Percentiles rank a stretch among this genome's conserved stretches.
phyloP scores from a whole-genome alignment of 2,329 filamentous ascomycete species.

The Verticillium tricorpus region DNA sequence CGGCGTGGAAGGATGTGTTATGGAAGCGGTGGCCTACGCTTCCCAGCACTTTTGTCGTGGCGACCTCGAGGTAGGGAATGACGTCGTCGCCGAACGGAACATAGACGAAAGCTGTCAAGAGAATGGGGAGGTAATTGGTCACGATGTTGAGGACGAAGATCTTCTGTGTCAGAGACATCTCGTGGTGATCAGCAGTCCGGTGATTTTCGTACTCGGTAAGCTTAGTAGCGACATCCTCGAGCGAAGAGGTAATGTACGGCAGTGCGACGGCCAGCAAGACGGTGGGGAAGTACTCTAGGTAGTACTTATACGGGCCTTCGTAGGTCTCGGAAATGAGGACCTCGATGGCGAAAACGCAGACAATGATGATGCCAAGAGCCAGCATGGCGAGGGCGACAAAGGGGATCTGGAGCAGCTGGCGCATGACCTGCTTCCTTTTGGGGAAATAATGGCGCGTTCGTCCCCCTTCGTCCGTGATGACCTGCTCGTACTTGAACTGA shows the following conservation, averaged over 20 bases:
- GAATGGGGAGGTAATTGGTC: slow-evolving; percentile 71
- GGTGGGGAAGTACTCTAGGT: slow-evolving; percentile 68
- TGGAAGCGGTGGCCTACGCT: slow-evolving; percentile 45
- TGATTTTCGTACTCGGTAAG: slow-evolving; percentile 73
- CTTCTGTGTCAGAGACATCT: slow-evolving; percentile 68
- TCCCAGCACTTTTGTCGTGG: slow-evolving; percentile 44
- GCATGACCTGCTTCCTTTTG: slow-evolving; percentile 55
- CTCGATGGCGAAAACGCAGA: slow-evolving; percentile 67
- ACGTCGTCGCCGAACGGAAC: slow-evolving; percentile 67
- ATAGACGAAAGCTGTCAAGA: slow-evolving; percentile 75
- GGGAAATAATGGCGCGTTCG: slow-evolving; percentile 60
- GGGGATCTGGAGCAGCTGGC: slow-evolving; percentile 65
- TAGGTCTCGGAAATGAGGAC: slow-evolving; percentile 73
- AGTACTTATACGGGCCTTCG: slow-evolving; percentile 60
- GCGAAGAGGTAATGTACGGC: slow-evolving; percentile 58
- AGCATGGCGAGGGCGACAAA: slow-evolving; percentile 58
- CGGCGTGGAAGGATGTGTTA: slow-evolving; percentile 55
- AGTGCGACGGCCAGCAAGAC: slow-evolving; percentile 63
- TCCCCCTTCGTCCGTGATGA: slow-evolving; percentile 58
- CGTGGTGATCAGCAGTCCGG: slow-evolving; percentile 63
- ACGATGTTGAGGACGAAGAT: slow-evolving; percentile 76
- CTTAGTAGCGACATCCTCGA: slow-evolving; percentile 58
- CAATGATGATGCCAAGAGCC: slow-evolving; percentile 62
- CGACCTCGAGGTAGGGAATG: slow-evolving; percentile 61
- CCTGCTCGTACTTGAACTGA: slow-evolving; percentile 60